Conservation (phyloP, 106 monocot species). For the Triglochin maritima region DNA sequence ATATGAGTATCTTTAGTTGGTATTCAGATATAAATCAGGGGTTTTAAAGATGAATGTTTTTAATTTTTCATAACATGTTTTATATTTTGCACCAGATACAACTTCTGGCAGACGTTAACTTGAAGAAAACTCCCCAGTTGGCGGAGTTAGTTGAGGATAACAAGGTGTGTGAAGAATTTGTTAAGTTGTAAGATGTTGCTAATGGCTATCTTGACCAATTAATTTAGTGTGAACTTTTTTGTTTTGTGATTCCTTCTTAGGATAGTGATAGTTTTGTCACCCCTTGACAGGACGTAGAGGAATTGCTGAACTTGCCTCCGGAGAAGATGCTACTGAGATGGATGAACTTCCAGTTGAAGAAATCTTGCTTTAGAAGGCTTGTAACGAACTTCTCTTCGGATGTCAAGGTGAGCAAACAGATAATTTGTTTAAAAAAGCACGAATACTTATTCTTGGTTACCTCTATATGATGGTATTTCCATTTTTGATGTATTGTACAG, state of each 20-base stretch:
- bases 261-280: not conserved
- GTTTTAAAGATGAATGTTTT: not conserved
- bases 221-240: too few species aligned
- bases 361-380: slow-evolving; percentile 8
- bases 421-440: too few species aligned
- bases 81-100: slow-evolving; percentile 13
- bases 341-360: slow-evolving; percentile 33
- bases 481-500: too few species aligned
- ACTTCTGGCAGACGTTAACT: slow-evolving; percentile 28
- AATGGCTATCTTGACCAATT: too few species aligned
- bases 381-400: slow-evolving; percentile 27
- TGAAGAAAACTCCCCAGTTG: slow-evolving; percentile 23
- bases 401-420: slow-evolving; percentile 11
- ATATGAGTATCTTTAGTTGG: not conserved
- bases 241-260: too few species aligned
- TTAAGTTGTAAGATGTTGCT: too few species aligned
- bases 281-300: slow-evolving; percentile 19
- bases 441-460: too few species aligned
- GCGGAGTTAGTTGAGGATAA: slow-evolving; percentile 22
- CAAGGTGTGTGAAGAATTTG: slow-evolving; percentile 7
- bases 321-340: slow-evolving; percentile 26
- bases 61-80: not conserved
- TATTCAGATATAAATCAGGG: too few species aligned
- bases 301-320: slow-evolving; percentile 20
- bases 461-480: too few species aligned